Conservation (phyloP, 2,329 filamentous ascomycete genomes). For the Ustilaginoidea virens region DNA sequence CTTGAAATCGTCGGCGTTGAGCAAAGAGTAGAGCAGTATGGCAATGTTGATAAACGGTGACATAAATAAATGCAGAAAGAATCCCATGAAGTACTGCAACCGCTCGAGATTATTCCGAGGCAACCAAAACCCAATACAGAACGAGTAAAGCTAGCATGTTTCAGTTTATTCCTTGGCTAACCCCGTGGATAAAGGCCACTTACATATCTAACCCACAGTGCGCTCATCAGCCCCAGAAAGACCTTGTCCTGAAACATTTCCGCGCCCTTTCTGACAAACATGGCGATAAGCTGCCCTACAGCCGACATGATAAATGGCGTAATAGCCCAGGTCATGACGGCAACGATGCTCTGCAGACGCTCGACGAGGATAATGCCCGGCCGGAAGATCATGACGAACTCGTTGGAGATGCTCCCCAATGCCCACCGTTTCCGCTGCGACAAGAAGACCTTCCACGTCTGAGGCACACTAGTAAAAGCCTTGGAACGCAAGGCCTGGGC, state of each 20-base stretch:
- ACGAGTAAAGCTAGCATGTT: constrained; percentile 25
- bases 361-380: constrained; percentile 26
- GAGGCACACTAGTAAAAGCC: constrained; percentile 30
- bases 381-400: constrained; percentile 31
- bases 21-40: constrained; percentile 24
- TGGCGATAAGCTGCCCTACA: constrained; percentile 19
- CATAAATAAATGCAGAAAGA: constrained; percentile 19
- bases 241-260: constrained; percentile 19
- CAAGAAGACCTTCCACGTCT: constrained; percentile 28
- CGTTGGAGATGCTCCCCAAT: constrained; percentile 30
- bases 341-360: constrained; percentile 26
- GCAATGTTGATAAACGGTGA: constrained; percentile 28
- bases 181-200: constrained; percentile 9
- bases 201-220: constrained; percentile 23
- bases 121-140: constrained; percentile 26
- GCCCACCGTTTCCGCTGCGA: constrained; percentile 34
- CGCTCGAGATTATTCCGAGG: constrained; percentile 22
- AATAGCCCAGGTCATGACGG: constrained; percentile 30
- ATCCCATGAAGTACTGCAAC: constrained; percentile 22
- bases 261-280: constrained; percentile 17
- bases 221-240: constrained; percentile 21
- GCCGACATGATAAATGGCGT: constrained; percentile 28
- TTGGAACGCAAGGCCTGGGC: constrained; percentile 30
- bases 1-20: constrained; percentile 27
- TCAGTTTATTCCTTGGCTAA: too few species aligned